Evolutionary conservation across 2,329 filamentous ascomycete genomes (phyloP).

Genomic region (Colletotrichum orbiculare): DNA sequence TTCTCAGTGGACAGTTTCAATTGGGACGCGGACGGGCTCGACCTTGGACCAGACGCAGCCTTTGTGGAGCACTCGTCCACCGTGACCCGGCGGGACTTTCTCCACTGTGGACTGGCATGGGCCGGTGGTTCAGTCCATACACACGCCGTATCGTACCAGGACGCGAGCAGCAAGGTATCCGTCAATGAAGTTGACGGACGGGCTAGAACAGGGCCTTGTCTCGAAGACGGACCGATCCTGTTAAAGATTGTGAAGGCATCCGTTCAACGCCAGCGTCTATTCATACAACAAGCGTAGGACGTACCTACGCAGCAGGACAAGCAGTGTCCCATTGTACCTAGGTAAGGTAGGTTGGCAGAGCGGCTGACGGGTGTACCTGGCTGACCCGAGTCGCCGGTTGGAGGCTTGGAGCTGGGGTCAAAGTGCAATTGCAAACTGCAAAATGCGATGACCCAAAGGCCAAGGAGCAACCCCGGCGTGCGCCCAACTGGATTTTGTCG

Average conservation of each 20-base stretch:
- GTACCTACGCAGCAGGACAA: no score
- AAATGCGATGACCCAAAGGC: conserved; percentile 2
- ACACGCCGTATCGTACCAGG: conserved; percentile 1
- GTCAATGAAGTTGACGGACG: no score
- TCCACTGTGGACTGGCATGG: conserved; percentile 20
- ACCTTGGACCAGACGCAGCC: conserved; percentile 29
- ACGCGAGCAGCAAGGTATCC: neutral
- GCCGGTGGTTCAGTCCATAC: conserved; percentile 8
- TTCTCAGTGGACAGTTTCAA: conserved; percentile 37
- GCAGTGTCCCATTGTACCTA: neutral
- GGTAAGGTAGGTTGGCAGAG: neutral
- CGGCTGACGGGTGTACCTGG: conserved; percentile 14
- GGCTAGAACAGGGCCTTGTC: no score
- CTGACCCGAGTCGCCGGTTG: conserved; percentile 5
- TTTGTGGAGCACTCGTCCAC: conserved; percentile 26
- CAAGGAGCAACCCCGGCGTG: conserved; percentile 6
- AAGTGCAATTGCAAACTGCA: neutral
- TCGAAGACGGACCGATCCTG: conserved; percentile 5
- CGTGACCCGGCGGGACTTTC: conserved; percentile 11
- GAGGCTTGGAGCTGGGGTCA: conserved; percentile 3
- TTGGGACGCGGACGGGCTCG: conserved; percentile 33
- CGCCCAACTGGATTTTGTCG: conserved; percentile 18
- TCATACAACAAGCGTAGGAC: neutral
- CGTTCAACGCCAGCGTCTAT: neutral
- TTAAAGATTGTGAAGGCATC: neutral